phyloP scores from a whole-genome alignment of 2,329 filamentous ascomycete genomes.

The Cladosporium oxysporum region DNA sequence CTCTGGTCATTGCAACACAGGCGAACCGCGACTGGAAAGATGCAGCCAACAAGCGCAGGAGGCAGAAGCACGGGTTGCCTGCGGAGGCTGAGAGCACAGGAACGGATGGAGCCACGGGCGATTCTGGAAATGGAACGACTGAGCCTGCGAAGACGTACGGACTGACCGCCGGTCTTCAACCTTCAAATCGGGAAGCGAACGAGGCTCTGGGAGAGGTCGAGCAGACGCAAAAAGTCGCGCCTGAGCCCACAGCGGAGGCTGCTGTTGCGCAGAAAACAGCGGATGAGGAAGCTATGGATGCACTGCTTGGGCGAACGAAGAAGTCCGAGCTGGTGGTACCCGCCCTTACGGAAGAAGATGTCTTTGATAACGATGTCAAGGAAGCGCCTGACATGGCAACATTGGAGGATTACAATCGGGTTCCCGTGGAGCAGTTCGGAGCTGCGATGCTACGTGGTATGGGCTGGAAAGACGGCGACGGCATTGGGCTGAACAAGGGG shows the following conservation, averaged over 20 bases:
- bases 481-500: constrained; percentile 55
- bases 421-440: constrained; percentile 94
- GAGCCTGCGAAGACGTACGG: constrained; percentile 44
- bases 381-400: constrained; percentile 73
- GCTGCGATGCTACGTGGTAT: constrained; percentile 87
- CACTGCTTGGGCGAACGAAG: constrained; percentile 43
- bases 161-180: constrained; percentile 48
- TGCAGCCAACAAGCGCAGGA: constrained; percentile 50
- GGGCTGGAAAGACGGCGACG: constrained; percentile 81
- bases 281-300: constrained; percentile 58
- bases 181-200: constrained; percentile 25
- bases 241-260: constrained; percentile 15
- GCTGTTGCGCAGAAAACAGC: constrained; percentile 45
- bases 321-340: constrained; percentile 44
- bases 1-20: constrained; percentile 60
- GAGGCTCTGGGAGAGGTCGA: constrained; percentile 34
- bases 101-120: background rate
- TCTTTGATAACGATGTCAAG: constrained; percentile 59
- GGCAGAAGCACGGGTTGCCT: constrained; percentile 60
- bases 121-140: background rate
- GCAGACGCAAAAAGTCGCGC: constrained; percentile 23
- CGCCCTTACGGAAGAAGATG: constrained; percentile 38
- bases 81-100: background rate
- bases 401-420: constrained; percentile 80
- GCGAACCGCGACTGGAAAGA: constrained; percentile 65